Percentiles rank a stretch among this genome's conserved stretches.
These are phyloP conservation scores for Starmera quercuum DNA, from an alignment of 805 yeast species.

Conservation along the genomic window DNA sequence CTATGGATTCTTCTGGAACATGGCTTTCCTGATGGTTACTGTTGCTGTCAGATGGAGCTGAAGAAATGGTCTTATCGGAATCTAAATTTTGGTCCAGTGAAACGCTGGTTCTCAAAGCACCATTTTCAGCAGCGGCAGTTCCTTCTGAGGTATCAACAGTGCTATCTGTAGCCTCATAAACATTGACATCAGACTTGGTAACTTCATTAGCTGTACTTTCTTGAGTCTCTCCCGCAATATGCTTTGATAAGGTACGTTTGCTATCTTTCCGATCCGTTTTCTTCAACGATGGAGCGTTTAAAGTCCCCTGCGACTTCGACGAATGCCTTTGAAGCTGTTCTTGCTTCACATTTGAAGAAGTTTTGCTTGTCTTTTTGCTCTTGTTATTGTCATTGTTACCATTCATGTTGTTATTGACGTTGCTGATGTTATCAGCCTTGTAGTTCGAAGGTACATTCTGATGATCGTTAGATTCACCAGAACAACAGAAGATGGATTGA, in stretches of 20 bases:
- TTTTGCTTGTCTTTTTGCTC: neutral
- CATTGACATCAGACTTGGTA: slow-evolving; percentile 16
- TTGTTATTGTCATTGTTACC: neutral
- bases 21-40: neutral
- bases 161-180: slow-evolving; percentile 22
- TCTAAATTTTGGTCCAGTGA: neutral
- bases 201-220: neutral
- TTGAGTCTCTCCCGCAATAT: too few relatives aligned
- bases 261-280: too few relatives aligned
- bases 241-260: too few relatives aligned
- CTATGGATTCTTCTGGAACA: slow-evolving; percentile 1
- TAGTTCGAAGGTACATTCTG: neutral
- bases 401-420: neutral
- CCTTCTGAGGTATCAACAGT: slow-evolving; percentile 10
- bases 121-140: neutral
- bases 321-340: too few relatives aligned
- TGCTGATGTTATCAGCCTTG: slow-evolving; percentile 2
- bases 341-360: too few relatives aligned
- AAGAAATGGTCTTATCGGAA: neutral
- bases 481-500: slow-evolving; percentile 26
- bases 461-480: slow-evolving; percentile 16
- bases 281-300: too few relatives aligned
- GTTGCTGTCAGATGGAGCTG: neutral
- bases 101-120: slow-evolving; percentile 1
- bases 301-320: too few relatives aligned